Evolutionary conservation across 768 basidiomycete genomes (phyloP), one percentile per base, ranked within the genome.

Genomic region (Boletus rex-veris): DNA sequence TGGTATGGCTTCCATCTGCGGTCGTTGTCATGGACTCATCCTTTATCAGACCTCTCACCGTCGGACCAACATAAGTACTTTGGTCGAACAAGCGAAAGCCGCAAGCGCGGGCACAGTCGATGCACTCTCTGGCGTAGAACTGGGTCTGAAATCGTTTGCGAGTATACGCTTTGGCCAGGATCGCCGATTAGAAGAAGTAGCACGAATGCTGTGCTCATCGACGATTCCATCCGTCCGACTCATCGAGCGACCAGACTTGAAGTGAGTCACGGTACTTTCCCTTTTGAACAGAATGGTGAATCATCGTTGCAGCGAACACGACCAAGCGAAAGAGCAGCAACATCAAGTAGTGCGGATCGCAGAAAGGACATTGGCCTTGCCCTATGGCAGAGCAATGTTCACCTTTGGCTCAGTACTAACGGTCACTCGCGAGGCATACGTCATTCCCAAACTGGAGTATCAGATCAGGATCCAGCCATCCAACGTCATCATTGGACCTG

Each of bases 161-260:
- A 83, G 84, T 48, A 88, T 94, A 45, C 83, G 96, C 4, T 98
- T 98, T 64, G 90, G 90, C 7, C 84, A 90, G 57, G 97, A 99
- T 71, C 80, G 88, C 18, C 80, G 96, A 36, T 68, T 99, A 31
- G 90, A 94, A 42, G 97, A 99, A 66, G 93, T 96, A 5, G 86
- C 88, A 12, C 81, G 92, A 1, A 90, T 98, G 82, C 71, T 99
- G 16, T 91, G 89, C 58, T 96, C 92, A 0, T 89, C 90, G 2
- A 74, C 73, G 3, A 70, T 89, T 16, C 79, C 88, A 0, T 79
- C 82, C 2, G 79, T 96, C 81, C 76, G 75, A 67, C 77, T 74
- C 52, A 75, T 75, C 38, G 86, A 93, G 48, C 79, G 86, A 36
- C 82, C 85, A 44, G 86, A 91, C 55, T 69, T 86, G 37, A 90